A percentile compares a stretch with the other conserved stretches of the same genome.
phyloP scores from a whole-genome alignment of 1,284 basidiomycete genomes.

The Macrocystidia cucumis region DNA sequence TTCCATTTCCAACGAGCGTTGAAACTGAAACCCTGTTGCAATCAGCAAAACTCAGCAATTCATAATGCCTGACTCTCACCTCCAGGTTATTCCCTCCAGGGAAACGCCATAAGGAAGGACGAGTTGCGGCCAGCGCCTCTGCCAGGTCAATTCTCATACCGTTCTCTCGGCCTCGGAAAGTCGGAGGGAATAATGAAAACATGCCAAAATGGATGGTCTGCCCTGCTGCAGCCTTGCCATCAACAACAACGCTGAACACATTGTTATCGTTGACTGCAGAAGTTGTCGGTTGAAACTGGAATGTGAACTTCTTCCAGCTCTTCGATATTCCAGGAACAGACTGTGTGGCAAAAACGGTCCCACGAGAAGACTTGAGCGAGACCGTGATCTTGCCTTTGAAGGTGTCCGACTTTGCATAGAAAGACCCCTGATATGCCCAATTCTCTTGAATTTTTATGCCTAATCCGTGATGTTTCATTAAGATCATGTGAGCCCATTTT shows the following conservation, averaged over 20 bases:
- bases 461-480: no score
- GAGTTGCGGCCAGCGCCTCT: slow-evolving; percentile 22
- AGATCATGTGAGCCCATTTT: no score
- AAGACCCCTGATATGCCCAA: slow-evolving; percentile 28
- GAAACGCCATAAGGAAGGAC: slow-evolving; percentile 28
- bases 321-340: slow-evolving; percentile 16
- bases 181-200: slow-evolving; percentile 31
- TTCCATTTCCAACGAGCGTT: slow-evolving; percentile 33
- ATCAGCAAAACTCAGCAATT: neutral
- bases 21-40: slow-evolving; percentile 18
- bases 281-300: slow-evolving; percentile 19
- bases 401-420: slow-evolving; percentile 23
- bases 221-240: slow-evolving; percentile 21
- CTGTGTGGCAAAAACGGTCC: slow-evolving; percentile 20
- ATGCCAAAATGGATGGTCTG: slow-evolving; percentile 26
- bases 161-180: slow-evolving; percentile 26
- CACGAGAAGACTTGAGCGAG: slow-evolving; percentile 22
- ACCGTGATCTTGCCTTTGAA: slow-evolving; percentile 23
- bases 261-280: slow-evolving; percentile 24
- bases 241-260: slow-evolving; percentile 25
- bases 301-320: slow-evolving; percentile 25
- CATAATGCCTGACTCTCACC: slow-evolving; percentile 6
- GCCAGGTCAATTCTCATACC: slow-evolving; percentile 33
- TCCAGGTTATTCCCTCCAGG: slow-evolving; percentile 34
- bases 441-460: slow-evolving; percentile 28